Base-by-base conservation (phyloP, 2,329 filamentous ascomycete genomes). In the Alternaria alternata region DNA sequence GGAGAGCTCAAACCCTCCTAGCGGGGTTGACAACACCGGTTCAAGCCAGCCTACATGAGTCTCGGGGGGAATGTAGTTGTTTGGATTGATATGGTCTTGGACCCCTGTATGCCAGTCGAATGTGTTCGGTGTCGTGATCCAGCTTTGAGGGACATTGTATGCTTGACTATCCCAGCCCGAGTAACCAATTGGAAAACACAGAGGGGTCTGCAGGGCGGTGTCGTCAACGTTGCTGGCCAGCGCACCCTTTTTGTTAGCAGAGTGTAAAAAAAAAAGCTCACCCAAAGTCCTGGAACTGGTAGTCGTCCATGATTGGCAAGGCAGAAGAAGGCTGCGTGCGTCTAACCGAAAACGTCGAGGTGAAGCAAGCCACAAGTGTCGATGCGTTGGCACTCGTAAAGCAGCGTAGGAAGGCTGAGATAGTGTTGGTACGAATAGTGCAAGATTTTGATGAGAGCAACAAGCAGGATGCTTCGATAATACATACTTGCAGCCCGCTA, bases 181-280 rank as follows among this genome's bases (percentile, higher is more conserved):
- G 3, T 20, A 20, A 20, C 20, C 20, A 20, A 20, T 20, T 3
- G 20, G 20, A 20, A 20, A 20, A 20, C 20, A 20, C 20, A 20
- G 20, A 20, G 20, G 20, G 20, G 20, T 20, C 20, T 20, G 20
- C 20, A 20, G 3, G 20, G 20, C 3, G 20, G 20, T 20, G 20
- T 20, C 20, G 3, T 20, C 3, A 3, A 20, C 3, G 20, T 20
- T 20, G 20, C 20, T 20, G 20, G 20, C 20, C 20, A 20, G 20
- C 20, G 20, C 20, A 4, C 22, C 22, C 22, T 56, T 56, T 43
- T 51, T 51, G 54, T 56, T 51, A 56, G 54, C 28, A 43, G 11
- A 24, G 9, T 51, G 46, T 51, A 39, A 53, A 57, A 57, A 46
- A 57, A 57, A 57, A 53, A 36, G 12, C 55, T 47, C 41, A 57